Conservation (phyloP, 2,329 filamentous ascomycete species). For the Emergomyces pasteurianus region DNA sequence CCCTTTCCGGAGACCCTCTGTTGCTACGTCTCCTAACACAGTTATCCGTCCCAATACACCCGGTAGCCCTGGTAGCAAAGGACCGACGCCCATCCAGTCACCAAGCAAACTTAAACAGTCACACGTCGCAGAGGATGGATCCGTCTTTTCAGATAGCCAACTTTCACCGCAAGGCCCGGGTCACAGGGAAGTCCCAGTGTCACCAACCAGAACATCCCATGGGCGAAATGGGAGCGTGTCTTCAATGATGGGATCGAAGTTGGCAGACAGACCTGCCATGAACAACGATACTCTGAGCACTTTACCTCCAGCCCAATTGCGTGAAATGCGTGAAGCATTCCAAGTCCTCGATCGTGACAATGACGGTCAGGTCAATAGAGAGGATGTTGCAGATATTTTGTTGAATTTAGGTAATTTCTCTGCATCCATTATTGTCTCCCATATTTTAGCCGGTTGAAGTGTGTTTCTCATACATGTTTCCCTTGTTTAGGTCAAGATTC, state of each 20-base stretch:
- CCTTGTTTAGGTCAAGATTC: constrained; percentile 55
- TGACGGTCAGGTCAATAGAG: constrained; percentile 67
- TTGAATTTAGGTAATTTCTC: constrained; percentile 55
- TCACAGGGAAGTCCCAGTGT: constrained; percentile 28
- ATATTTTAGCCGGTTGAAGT: not conserved
- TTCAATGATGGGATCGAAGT: constrained; percentile 18
- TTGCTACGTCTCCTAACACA: constrained; percentile 39
- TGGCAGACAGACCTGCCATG: constrained; percentile 14
- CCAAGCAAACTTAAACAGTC: constrained; percentile 38
- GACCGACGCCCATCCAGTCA: constrained; percentile 32
- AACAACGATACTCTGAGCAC: constrained; percentile 10
- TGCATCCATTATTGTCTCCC: constrained; percentile 6
- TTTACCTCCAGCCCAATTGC: constrained; percentile 67
- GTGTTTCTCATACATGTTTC: not conserved
- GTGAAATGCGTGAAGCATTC: constrained; percentile 83
- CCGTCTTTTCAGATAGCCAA: constrained; percentile 19
- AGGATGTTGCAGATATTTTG: constrained; percentile 80
- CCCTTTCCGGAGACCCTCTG: constrained; percentile 54
- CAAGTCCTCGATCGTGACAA: constrained; percentile 85
- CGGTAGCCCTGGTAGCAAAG: constrained; percentile 34
- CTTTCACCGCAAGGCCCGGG: constrained; percentile 24
- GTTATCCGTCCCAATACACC: constrained; percentile 38
- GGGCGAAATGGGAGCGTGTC: constrained; percentile 17
- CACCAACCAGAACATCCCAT: constrained; percentile 26
- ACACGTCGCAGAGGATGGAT: constrained; percentile 33